Base-by-base conservation (phyloP, 75 land plant genomes). In the Larix kaempferi region DNA sequence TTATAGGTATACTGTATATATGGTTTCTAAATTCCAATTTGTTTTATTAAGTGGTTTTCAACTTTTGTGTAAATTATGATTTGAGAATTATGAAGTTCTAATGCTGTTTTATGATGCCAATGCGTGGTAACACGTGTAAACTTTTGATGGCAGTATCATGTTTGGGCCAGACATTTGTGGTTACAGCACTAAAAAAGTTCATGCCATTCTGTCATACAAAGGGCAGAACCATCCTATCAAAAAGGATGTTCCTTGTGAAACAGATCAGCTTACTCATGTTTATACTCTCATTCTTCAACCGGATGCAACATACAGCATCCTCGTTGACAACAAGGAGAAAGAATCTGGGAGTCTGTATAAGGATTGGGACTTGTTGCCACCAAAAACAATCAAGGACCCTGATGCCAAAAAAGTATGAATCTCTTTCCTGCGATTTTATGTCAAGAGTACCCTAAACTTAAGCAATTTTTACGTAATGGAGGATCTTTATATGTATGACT, bases 161-260 rank as follows among this genome's bases (percentile, higher is more conserved):
- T 95, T 95, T 90, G 98, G 98, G 76, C 98, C 98, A 21, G 62
- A 95, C 81, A 93, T 95, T 65, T 93, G 98, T 79, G 98, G 96
- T 14, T 80, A 91, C 77, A 81, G 75, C 77, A 95, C 91, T 33
- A 93, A 91, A 74, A 95, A 91, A 74, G 88, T 91, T 41, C 98
- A 95, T 75, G 94, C 92, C 56, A 95, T 93, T 74, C 77, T 95
- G 21, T 37, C 80, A 16, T 84, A 89, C 76, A 86, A 91, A 61
- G 91, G 80, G 22, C 80, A 77, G 67, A 93, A 91, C 62, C 86
- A 95, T 74, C 84, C 80, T 74, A 85, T 93, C 44, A 93, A 95
- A 86, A 95, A 91, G 82, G 87, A 89, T 4, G 84, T 95, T 41
- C 82, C 90, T 13, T 89, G 96, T 72, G 98, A 93, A 78, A 91